Conservation (phyloP, 257 asterid genomes). For the Scutellaria galericulata region DNA sequence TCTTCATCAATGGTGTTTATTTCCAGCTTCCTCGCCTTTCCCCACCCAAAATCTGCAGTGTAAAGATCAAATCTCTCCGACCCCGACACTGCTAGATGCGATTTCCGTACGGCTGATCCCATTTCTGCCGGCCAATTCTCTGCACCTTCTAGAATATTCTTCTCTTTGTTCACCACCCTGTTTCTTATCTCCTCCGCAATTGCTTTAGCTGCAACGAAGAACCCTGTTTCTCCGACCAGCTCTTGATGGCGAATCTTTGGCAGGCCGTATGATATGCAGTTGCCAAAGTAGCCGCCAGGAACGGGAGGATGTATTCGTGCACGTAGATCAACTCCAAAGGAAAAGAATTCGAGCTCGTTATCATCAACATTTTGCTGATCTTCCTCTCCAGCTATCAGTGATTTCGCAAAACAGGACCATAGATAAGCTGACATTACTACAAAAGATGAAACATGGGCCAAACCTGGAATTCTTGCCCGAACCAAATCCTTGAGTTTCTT, state of each 20-base stretch:
- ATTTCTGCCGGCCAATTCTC: constrained; percentile 9
- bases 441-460: constrained; percentile 42
- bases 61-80: constrained; percentile 43
- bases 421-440: constrained; percentile 45
- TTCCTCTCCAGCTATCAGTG: background rate
- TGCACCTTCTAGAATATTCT: constrained; percentile 24
- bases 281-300: constrained; percentile 45
- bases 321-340: constrained; percentile 40
- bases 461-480: constrained; percentile 28
- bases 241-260: constrained; percentile 5
- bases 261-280: constrained; percentile 31
- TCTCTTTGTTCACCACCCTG: constrained; percentile 29
- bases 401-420: constrained; percentile 51
- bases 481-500: constrained; percentile 46
- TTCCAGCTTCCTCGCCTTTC: constrained; percentile 45
- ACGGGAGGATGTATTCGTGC: constrained; percentile 20
- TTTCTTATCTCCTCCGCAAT: constrained; percentile 35
- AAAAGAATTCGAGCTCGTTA: constrained; percentile 32
- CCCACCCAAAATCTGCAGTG: constrained; percentile 52
- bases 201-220: constrained; percentile 33
- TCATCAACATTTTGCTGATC: background rate
- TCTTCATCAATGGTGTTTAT: constrained; percentile 45
- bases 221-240: constrained; percentile 37
- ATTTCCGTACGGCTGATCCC: background rate
- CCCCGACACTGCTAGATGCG: constrained; percentile 33